Conservation (phyloP, 176 grass and related monocot genomes). For the Leersia perrieri region DNA sequence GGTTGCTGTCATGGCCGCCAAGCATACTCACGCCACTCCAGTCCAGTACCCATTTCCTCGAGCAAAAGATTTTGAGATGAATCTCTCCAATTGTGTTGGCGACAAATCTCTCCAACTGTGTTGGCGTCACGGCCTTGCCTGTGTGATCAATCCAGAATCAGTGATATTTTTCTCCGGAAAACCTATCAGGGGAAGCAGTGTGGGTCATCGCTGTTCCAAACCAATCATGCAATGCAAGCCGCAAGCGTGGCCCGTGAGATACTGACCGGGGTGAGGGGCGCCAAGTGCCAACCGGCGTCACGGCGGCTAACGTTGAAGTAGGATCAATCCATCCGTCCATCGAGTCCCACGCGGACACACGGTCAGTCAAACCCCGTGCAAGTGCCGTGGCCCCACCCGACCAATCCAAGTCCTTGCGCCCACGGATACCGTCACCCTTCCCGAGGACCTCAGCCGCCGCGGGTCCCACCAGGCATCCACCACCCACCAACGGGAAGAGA, state of each 20-base stretch:
- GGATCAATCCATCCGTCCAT: neutral
- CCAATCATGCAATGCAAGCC: neutral
- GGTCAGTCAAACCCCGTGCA: conserved; percentile 14
- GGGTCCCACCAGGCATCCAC: neutral
- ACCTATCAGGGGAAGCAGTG: neutral
- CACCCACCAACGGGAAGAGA: conserved; percentile 7
- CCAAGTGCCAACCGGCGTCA: neutral
- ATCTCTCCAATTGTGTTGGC: too few relatives aligned
- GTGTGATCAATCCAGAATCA: neutral
- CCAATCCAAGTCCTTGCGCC: neutral
- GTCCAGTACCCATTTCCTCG: too few relatives aligned
- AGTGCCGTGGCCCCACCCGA: neutral
- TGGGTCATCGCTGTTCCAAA: neutral
- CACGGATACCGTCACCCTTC: neutral
- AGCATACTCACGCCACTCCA: neutral
- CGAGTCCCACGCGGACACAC: neutral
- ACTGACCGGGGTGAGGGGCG: too few relatives aligned
- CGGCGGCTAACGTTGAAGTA: too few relatives aligned
- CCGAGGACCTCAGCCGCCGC: neutral
- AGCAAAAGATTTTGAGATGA: neutral
- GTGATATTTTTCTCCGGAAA: neutral
- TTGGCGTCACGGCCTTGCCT: neutral
- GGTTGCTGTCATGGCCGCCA: neutral
- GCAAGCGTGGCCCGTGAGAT: too few relatives aligned
- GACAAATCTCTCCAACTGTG: neutral